phyloP scores from a whole-genome alignment of 192 early-diverging fungal genomes.

The Linnemannia elongata region DNA sequence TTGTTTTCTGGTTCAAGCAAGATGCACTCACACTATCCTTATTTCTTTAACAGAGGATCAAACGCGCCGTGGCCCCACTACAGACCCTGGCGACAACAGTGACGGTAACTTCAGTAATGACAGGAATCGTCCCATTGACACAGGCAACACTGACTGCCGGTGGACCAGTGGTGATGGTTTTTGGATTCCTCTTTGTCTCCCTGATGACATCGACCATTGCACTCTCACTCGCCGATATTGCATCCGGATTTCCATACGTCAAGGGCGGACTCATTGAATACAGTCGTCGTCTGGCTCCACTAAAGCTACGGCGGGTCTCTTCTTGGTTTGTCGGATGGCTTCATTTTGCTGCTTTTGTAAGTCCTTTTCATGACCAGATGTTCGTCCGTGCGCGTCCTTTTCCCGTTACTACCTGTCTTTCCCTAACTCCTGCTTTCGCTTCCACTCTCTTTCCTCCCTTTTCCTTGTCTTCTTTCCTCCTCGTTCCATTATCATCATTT shows the following conservation, averaged over 20 bases:
- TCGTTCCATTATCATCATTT: background rate
- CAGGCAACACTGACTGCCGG: constrained; percentile 24
- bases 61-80: constrained; percentile 14
- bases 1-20: background rate
- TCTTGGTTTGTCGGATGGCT: constrained; percentile 52
- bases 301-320: constrained; percentile 13
- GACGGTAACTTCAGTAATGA: constrained; percentile 26
- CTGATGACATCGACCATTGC: constrained; percentile 27
- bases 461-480: background rate
- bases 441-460: background rate
- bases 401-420: background rate
- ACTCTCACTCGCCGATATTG: constrained; percentile 37
- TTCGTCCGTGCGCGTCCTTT: background rate
- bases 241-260: constrained; percentile 38
- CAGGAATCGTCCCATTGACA: constrained; percentile 34
- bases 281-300: constrained; percentile 37
- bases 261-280: constrained; percentile 48
- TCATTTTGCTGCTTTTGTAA: constrained; percentile 42
- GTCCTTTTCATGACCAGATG: background rate
- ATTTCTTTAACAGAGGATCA: background rate
- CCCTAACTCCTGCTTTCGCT: background rate
- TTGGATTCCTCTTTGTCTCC: constrained; percentile 29
- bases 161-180: constrained; percentile 32
- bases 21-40: background rate
- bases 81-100: constrained; percentile 20